Evolutionary conservation across 371 early-diverging fungal genomes (phyloP).

Genomic region (Vavraia culicis): DNA sequence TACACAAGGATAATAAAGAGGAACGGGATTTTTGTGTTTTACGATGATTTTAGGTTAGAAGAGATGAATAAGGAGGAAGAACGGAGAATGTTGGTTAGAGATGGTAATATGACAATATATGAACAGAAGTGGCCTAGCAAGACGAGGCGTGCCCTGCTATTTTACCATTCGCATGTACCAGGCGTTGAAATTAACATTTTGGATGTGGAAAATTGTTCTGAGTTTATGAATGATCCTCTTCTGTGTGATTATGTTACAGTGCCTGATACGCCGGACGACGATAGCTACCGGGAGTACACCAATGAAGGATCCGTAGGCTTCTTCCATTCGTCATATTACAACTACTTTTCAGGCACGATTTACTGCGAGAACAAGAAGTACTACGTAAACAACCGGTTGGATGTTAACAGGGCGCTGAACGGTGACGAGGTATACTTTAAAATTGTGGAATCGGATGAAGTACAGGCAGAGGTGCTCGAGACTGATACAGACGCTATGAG

Average conservation of each 20-base stretch:
- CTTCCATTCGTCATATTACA: slow-evolving; percentile 9
- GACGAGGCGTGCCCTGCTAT: no score
- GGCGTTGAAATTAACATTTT: no score
- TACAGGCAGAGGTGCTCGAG: slow-evolving; percentile 5
- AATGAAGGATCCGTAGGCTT: slow-evolving; percentile 4
- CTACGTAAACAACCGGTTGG: slow-evolving; percentile 10
- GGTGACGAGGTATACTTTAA: slow-evolving; percentile 35
- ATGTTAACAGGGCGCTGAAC: slow-evolving; percentile 32
- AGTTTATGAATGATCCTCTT: no score
- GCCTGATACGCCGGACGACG: background rate
- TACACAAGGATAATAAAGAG: background rate
- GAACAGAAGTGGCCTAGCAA: no score
- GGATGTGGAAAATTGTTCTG: no score
- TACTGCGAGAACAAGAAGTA: slow-evolving; percentile 1
- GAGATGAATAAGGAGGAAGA: slow-evolving; percentile 6
- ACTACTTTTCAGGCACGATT: slow-evolving; percentile 15
- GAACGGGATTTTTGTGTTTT: slow-evolving; percentile 12
- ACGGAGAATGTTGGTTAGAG: slow-evolving; percentile 10
- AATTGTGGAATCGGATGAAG: slow-evolving; percentile 1
- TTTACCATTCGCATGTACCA: no score
- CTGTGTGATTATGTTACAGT: no score
- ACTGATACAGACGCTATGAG: slow-evolving; percentile 1
- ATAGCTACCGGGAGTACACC: background rate
- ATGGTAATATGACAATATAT: background rate
- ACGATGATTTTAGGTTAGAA: slow-evolving; percentile 11